phyloP scores from a whole-genome alignment of 2,329 filamentous ascomycete species.

The Hortaea werneckii region DNA sequence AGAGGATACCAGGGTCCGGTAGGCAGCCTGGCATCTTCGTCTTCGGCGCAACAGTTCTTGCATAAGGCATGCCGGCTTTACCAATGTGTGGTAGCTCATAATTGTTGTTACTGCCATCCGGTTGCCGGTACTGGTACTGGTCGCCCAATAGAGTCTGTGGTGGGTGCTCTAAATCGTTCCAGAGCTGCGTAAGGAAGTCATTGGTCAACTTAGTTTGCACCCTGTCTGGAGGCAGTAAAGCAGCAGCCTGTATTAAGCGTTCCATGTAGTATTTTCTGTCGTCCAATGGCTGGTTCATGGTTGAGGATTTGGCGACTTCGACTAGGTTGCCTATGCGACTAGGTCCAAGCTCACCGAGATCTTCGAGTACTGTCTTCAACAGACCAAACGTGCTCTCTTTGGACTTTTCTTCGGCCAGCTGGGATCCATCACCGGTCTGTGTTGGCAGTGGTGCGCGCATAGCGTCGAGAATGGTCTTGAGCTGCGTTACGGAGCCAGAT shows the following conservation, averaged over 20 bases:
- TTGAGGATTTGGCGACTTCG: constrained; percentile 27
- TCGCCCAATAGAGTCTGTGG: constrained; percentile 34
- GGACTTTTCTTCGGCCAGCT: constrained; percentile 17
- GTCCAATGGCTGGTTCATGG: constrained; percentile 42
- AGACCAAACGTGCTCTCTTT: constrained; percentile 11
- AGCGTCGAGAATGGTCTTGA: constrained; percentile 21
- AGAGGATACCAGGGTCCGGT: constrained; percentile 56
- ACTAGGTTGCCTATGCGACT: constrained; percentile 24
- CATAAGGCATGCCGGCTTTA: constrained; percentile 56
- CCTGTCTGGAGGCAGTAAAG: constrained; percentile 32
- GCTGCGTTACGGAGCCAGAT: constrained; percentile 15
- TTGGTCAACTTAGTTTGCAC: constrained; percentile 33
- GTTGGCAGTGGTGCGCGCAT: constrained; percentile 24
- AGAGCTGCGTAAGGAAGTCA: constrained; percentile 36
- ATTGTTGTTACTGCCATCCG: constrained; percentile 46
- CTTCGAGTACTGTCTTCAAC: background rate
- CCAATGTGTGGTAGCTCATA: constrained; percentile 54
- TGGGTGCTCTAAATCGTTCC: constrained; percentile 40
- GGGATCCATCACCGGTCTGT: constrained; percentile 37
- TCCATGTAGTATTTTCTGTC: constrained; percentile 42
- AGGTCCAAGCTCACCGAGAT: constrained; percentile 9
- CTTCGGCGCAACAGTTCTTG: constrained; percentile 51
- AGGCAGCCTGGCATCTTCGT: constrained; percentile 49
- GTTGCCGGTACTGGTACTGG: constrained; percentile 38
- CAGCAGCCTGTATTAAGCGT: constrained; percentile 39